These are phyloP conservation scores for Solanum appendiculatum DNA, from an alignment of 257 asterid genomes.

Conservation along the genomic window DNA sequence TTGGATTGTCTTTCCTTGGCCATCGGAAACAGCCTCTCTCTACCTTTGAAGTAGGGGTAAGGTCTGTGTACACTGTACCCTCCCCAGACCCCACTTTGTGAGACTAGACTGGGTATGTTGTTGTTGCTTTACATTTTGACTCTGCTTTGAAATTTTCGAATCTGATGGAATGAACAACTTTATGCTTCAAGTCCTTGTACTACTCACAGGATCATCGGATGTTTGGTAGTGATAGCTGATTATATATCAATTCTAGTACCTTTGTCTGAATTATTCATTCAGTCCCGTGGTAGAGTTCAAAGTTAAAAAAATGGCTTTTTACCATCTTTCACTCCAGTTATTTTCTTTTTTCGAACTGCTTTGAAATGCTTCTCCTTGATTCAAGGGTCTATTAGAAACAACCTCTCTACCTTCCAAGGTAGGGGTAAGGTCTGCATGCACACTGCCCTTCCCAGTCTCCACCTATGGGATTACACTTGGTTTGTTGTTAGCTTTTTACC, in stretches of 20 bases:
- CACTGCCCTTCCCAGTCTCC: neutral
- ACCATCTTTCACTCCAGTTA: neutral
- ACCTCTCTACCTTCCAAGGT: neutral
- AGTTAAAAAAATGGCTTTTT: neutral
- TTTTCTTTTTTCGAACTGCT: neutral
- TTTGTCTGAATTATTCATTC: neutral
- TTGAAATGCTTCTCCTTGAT: neutral
- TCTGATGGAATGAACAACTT: neutral
- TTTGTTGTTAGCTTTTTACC: neutral
- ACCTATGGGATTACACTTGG: neutral
- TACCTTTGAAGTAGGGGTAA: neutral
- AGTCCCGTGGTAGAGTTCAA: neutral
- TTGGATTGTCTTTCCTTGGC: neutral
- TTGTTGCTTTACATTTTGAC: neutral
- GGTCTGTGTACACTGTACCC: neutral
- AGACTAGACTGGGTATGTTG: neutral
- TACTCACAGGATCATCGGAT: neutral
- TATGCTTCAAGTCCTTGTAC: neutral
- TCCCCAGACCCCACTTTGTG: neutral
- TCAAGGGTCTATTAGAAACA: neutral
- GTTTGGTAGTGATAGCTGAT: neutral
- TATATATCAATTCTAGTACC: neutral
- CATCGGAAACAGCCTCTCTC: neutral
- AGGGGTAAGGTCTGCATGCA: neutral
- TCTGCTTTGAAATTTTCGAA: neutral